These are phyloP conservation scores for Globisporangium yorkense DNA, from an alignment of 352 stramenopile genomes.

Conservation along the genomic window DNA sequence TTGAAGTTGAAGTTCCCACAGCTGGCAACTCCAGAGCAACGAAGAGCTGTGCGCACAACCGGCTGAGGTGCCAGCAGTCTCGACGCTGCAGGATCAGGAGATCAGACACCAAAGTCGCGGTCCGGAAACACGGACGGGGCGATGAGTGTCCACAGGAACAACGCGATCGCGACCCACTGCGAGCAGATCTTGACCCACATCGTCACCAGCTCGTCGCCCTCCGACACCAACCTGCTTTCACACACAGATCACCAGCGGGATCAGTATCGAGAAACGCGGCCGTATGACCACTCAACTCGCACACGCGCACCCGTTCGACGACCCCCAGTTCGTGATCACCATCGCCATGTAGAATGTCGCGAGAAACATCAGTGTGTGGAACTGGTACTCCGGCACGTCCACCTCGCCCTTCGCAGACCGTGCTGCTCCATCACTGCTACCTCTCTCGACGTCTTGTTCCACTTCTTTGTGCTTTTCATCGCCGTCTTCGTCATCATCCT, in stretches of 20 bases:
- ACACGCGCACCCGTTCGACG: constrained; percentile 39
- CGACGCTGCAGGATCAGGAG: background rate
- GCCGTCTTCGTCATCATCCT: constrained; percentile 7
- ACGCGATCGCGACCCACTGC: constrained; percentile 86
- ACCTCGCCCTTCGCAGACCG: constrained; percentile 8
- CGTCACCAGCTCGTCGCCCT: constrained; percentile 53
- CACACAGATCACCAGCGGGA: background rate
- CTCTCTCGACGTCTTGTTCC: constrained; percentile 2
- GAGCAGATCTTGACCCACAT: constrained; percentile 95
- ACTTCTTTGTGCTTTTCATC: background rate
- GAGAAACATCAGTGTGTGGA: constrained; percentile 68
- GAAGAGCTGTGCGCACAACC: too few species aligned
- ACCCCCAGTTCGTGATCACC: constrained; percentile 76
- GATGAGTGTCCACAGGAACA: constrained; percentile 95
- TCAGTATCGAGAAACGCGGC: too few species aligned
- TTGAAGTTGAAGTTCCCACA: too few species aligned
- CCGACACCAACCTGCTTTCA: constrained; percentile 12
- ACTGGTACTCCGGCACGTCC: constrained; percentile 60
- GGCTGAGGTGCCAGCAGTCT: background rate
- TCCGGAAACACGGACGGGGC: constrained; percentile 89
- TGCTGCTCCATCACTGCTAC: background rate
- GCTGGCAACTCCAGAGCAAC: too few species aligned
- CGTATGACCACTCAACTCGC: too few species aligned
- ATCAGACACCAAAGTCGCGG: constrained; percentile 75
- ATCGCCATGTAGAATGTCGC: constrained; percentile 81